A percentile compares a stretch with the other conserved stretches of the same genome.
Conservation (phyloP, 495 filamentous ascomycete species). For the Aspergillus indologenus region DNA sequence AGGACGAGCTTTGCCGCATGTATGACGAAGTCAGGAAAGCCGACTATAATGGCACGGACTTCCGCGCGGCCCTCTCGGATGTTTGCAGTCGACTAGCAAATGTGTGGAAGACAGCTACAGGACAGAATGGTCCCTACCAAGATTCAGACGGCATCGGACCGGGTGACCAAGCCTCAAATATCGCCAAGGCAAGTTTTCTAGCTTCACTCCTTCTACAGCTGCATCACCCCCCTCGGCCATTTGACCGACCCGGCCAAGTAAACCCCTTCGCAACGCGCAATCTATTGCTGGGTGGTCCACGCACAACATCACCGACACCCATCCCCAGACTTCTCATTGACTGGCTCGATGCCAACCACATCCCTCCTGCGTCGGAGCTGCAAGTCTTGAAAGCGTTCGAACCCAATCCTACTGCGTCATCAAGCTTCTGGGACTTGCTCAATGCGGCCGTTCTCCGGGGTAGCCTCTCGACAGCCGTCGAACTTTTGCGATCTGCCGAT, state of each 20-base stretch:
- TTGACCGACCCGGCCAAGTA: constrained; percentile 25
- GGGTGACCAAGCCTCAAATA: constrained; percentile 50
- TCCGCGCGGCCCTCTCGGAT: constrained; percentile 53
- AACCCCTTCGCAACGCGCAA: constrained; percentile 26
- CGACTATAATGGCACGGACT: constrained; percentile 50
- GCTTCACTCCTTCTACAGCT: constrained; percentile 67
- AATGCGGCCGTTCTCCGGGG: constrained; percentile 67
- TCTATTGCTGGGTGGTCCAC: constrained; percentile 30
- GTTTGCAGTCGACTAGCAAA: constrained; percentile 52
- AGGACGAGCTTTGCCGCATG: constrained; percentile 41
- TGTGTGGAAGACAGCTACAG: constrained; percentile 56
- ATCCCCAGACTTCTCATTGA: constrained; percentile 72
- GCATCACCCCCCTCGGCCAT: constrained; percentile 59
- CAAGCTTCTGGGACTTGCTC: constrained; percentile 76
- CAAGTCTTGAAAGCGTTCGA: constrained; percentile 55
- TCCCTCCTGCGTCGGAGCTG: constrained; percentile 57
- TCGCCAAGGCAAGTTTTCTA: constrained; percentile 72
- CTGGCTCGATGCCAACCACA: constrained; percentile 72
- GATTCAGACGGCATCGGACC: constrained; percentile 59
- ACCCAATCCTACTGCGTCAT: constrained; percentile 69
- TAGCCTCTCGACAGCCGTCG: constrained; percentile 57
- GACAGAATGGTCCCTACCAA: constrained; percentile 39
- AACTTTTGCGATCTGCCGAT: constrained; percentile 64
- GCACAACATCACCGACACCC: constrained; percentile 44
- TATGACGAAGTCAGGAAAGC: constrained; percentile 56